phyloP scores from a whole-genome alignment of 164 flowering plant species.

The Stephania cephalantha region DNA sequence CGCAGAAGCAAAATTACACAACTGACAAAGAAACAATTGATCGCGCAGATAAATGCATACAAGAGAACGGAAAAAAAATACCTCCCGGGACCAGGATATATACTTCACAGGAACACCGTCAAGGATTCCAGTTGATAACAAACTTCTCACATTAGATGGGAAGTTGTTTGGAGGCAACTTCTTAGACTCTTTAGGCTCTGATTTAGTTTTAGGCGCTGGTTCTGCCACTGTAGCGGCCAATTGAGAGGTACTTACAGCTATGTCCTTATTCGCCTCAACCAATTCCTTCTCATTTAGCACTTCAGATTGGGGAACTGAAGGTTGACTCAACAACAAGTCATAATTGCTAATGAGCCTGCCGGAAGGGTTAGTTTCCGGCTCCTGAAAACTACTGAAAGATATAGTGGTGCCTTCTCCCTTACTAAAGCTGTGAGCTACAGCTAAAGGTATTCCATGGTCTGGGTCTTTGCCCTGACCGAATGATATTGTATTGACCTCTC shows the following conservation, averaged over 20 bases:
- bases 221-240: conserved; percentile 20
- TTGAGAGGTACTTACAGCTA: conserved; percentile 13
- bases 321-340: conserved; percentile 32
- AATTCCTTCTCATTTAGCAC: conserved; percentile 19
- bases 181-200: conserved; percentile 36
- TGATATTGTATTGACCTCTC: conserved; percentile 1
- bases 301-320: conserved; percentile 24
- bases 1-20: background rate
- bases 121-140: conserved; percentile 69
- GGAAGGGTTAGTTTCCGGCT: conserved; percentile 8
- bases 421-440: conserved; percentile 12
- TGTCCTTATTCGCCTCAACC: conserved; percentile 19
- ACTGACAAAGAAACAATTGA: background rate
- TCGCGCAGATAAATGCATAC: background rate
- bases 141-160: conserved; percentile 60
- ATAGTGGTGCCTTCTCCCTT: conserved; percentile 12
- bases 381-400: conserved; percentile 17
- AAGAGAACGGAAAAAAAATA: conserved; percentile 8
- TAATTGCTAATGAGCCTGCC: conserved; percentile 21
- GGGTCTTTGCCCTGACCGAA: conserved; percentile 34
- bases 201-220: conserved; percentile 24
- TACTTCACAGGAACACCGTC: conserved; percentile 74
- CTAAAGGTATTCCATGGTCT: conserved; percentile 20
- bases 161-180: conserved; percentile 56
- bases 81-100: conserved; percentile 57